These are phyloP conservation scores for Yarrowia hollandica DNA, from an alignment of 805 yeast genomes.

Conservation along the genomic window DNA sequence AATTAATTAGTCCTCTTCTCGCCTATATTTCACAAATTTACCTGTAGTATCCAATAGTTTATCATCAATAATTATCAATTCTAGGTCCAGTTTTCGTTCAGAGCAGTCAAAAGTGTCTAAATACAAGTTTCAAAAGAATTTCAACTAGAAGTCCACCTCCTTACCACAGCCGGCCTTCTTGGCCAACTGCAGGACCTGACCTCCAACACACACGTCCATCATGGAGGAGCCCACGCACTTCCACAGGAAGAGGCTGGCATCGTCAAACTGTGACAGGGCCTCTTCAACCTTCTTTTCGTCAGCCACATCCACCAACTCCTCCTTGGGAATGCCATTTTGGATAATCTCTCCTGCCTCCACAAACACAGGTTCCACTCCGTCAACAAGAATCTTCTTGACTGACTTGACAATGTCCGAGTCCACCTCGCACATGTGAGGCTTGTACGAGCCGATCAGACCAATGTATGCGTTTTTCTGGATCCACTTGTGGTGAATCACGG, in stretches of 20 bases:
- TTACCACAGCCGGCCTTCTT: constrained; percentile 11
- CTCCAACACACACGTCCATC: constrained; percentile 21
- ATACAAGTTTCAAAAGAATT: too few species aligned
- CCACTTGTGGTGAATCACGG: constrained; percentile 12
- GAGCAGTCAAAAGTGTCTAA: too few species aligned
- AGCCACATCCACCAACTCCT: background rate
- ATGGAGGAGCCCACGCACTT: constrained; percentile 26
- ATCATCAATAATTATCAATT: too few species aligned
- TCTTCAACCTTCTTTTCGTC: background rate
- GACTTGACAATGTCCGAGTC: background rate
- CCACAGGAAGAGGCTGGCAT: background rate
- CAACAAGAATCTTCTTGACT: constrained; percentile 17
- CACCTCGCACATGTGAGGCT: constrained; percentile 28
- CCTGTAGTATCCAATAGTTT: too few species aligned
- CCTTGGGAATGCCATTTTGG: background rate
- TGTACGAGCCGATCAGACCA: constrained; percentile 21
- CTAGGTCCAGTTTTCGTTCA: too few species aligned
- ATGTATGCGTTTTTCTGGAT: constrained; percentile 13
- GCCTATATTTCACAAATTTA: too few species aligned
- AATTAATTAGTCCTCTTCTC: too few species aligned
- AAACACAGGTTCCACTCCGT: constrained; percentile 5
- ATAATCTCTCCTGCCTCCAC: constrained; percentile 26
- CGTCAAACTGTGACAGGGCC: background rate
- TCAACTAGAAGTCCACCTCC: constrained; percentile 2
- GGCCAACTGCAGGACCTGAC: constrained; percentile 19